Evolutionary conservation across 495 filamentous ascomycete genomes (phyloP).

Genomic region (Penicillium chermesinum): DNA sequence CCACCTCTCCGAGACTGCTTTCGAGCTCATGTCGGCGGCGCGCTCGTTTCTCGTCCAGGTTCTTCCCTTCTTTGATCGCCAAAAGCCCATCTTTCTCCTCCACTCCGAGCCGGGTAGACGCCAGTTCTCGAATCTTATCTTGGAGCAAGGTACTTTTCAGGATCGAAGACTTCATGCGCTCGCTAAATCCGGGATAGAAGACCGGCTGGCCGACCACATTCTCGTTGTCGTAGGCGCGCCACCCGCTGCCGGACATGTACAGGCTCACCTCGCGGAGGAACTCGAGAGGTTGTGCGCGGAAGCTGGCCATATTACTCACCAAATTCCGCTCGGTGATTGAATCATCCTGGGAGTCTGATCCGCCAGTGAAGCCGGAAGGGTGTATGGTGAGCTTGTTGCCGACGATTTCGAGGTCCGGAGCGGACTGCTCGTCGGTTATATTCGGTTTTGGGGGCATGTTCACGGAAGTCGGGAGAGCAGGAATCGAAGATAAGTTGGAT

Average conservation of each 20-base stretch:
- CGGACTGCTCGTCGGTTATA: slow-evolving; percentile 38
- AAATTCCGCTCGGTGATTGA: slow-evolving; percentile 61
- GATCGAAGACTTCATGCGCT: slow-evolving; percentile 76
- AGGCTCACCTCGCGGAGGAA: slow-evolving; percentile 90
- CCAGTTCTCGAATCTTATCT: slow-evolving; percentile 68
- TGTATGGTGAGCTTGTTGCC: slow-evolving; percentile 75
- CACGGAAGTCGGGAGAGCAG: slow-evolving; percentile 3
- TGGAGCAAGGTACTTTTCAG: slow-evolving; percentile 70
- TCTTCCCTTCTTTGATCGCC: slow-evolving; percentile 36
- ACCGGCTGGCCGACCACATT: slow-evolving; percentile 82
- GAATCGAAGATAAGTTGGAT: slow-evolving; percentile 1
- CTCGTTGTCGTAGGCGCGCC: slow-evolving; percentile 84
- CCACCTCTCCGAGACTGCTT: slow-evolving; percentile 64
- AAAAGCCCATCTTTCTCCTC: slow-evolving; percentile 74
- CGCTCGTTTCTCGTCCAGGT: slow-evolving; percentile 45
- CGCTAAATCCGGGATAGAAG: slow-evolving; percentile 87
- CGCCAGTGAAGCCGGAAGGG: slow-evolving; percentile 61
- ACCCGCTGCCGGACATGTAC: slow-evolving; percentile 84
- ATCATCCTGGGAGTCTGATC: slow-evolving; percentile 35
- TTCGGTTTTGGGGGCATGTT: slow-evolving; percentile 35
- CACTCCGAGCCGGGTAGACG: slow-evolving; percentile 62
- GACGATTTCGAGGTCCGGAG: slow-evolving; percentile 79
- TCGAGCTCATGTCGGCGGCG: slow-evolving; percentile 57
- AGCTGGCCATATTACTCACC: slow-evolving; percentile 77
- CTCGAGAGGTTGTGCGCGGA: slow-evolving; percentile 64